phyloP scores from a whole-genome alignment of 1,284 basidiomycete species.

The Apiotrichum gamsii region DNA sequence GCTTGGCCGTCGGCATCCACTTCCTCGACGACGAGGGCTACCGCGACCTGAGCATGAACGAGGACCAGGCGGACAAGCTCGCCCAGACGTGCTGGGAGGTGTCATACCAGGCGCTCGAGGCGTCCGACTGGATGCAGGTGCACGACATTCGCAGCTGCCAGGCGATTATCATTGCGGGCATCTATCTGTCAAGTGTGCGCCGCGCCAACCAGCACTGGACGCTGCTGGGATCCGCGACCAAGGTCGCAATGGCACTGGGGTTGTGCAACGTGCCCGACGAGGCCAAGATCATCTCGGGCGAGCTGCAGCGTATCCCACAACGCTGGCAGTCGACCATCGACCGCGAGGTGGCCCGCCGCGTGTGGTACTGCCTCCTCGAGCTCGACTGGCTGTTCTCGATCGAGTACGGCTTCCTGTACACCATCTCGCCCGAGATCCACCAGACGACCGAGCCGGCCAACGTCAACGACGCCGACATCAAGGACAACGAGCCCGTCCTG shows the following conservation, averaged over 20 bases:
- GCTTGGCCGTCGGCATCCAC: slow-evolving; percentile 22
- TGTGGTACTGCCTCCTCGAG: slow-evolving; percentile 25
- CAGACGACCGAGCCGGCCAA: slow-evolving; percentile 27
- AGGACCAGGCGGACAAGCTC: slow-evolving; percentile 26
- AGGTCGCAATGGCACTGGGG: slow-evolving; percentile 21
- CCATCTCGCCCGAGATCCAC: slow-evolving; percentile 21
- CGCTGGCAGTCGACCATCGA: slow-evolving; percentile 22
- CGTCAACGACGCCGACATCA: slow-evolving; percentile 21
- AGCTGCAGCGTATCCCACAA: slow-evolving; percentile 7
- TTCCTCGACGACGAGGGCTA: slow-evolving; percentile 22
- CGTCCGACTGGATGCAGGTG: slow-evolving; percentile 27
- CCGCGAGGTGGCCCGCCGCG: slow-evolving; percentile 22
- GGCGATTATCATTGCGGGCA: slow-evolving; percentile 22
- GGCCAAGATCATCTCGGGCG: slow-evolving; percentile 6
- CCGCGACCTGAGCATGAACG: slow-evolving; percentile 26
- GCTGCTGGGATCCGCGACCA: slow-evolving; percentile 21
- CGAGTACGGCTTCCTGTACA: slow-evolving; percentile 24
- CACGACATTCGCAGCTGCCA: slow-evolving; percentile 23
- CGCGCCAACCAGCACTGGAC: slow-evolving; percentile 26
- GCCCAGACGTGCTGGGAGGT: slow-evolving; percentile 26
- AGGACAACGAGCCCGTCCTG: slow-evolving; percentile 9
- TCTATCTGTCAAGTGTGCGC: slow-evolving; percentile 19
- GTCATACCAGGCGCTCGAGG: slow-evolving; percentile 21
- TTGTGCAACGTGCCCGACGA: slow-evolving; percentile 15
- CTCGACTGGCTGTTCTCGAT: slow-evolving; percentile 27